phyloP scores from a whole-genome alignment of 139 green algal genomes.

The Chlorella sorokiniana region DNA sequence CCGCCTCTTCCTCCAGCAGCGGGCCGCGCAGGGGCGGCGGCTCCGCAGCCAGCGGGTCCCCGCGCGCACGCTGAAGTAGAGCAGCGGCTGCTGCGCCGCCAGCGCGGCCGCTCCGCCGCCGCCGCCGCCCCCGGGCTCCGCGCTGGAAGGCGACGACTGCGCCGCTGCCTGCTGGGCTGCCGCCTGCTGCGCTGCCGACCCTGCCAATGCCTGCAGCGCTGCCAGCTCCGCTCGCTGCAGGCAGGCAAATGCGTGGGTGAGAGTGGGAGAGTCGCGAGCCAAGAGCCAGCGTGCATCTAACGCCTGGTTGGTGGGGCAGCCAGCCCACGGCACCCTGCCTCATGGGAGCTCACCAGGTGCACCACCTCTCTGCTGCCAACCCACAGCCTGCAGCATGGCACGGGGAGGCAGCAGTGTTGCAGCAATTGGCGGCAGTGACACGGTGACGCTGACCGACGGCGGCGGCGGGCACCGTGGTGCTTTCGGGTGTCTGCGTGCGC shows the following conservation, averaged over 20 bases:
- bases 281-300: background rate
- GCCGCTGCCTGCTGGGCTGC: background rate
- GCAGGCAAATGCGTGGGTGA: background rate
- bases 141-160: background rate
- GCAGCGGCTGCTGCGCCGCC: slow-evolving; percentile 21
- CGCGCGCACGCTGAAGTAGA: slow-evolving; percentile 54
- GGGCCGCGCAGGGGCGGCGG: slow-evolving; percentile 34
- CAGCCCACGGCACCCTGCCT: background rate
- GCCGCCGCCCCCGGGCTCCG: background rate
- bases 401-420: background rate
- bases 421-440: background rate
- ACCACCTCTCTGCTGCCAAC: slow-evolving; percentile 34
- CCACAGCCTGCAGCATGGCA: slow-evolving; percentile 39
- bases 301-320: background rate
- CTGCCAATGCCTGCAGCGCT: background rate
- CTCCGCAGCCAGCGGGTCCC: background rate
- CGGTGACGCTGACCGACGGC: background rate
- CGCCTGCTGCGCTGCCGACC: background rate
- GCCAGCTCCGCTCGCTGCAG: slow-evolving; percentile 14
- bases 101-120: background rate
- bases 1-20: slow-evolving; percentile 22
- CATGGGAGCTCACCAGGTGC: slow-evolving; percentile 19
- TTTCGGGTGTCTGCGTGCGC: background rate
- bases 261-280: background rate
- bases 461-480: background rate